These are phyloP conservation scores for Podaxis sp. DNA, from an alignment of 768 basidiomycete species.

Conservation along the genomic window DNA sequence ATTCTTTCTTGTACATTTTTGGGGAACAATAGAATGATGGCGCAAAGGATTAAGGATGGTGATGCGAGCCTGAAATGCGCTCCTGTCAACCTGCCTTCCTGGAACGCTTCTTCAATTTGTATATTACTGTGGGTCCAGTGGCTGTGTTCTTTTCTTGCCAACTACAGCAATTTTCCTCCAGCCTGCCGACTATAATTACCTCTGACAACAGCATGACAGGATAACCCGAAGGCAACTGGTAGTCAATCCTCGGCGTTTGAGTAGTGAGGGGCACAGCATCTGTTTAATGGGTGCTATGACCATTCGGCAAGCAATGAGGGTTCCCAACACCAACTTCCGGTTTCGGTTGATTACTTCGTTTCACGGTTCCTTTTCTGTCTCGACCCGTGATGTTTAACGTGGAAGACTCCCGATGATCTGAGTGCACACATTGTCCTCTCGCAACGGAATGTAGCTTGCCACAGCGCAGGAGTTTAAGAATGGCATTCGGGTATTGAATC, in stretches of 20 bases:
- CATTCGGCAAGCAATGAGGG: constrained; percentile 6
- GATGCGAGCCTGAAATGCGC: background rate
- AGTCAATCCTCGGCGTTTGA: background rate
- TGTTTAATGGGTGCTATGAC: background rate
- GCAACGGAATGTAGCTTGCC: background rate
- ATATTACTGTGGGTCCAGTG: constrained; percentile 27
- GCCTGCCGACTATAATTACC: background rate
- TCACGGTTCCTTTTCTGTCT: constrained; percentile 3
- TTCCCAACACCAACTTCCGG: background rate
- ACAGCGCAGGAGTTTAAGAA: background rate
- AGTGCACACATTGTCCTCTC: background rate
- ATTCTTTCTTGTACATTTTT: constrained; percentile 7
- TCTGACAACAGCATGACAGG: background rate
- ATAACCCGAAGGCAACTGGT: background rate
- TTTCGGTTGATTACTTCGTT: background rate
- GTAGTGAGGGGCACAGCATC: background rate
- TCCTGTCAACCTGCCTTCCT: constrained; percentile 6
- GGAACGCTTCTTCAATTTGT: constrained; percentile 18
- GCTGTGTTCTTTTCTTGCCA: constrained; percentile 17
- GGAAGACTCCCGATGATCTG: background rate
- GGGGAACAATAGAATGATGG: constrained; percentile 23
- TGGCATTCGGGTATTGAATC: background rate
- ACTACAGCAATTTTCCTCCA: background rate
- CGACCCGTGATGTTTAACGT: background rate
- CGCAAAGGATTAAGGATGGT: constrained; percentile 14